These are phyloP conservation scores for Camellia lanceoleosa DNA, from an alignment of 148 eudicot species.

Conservation along the genomic window DNA sequence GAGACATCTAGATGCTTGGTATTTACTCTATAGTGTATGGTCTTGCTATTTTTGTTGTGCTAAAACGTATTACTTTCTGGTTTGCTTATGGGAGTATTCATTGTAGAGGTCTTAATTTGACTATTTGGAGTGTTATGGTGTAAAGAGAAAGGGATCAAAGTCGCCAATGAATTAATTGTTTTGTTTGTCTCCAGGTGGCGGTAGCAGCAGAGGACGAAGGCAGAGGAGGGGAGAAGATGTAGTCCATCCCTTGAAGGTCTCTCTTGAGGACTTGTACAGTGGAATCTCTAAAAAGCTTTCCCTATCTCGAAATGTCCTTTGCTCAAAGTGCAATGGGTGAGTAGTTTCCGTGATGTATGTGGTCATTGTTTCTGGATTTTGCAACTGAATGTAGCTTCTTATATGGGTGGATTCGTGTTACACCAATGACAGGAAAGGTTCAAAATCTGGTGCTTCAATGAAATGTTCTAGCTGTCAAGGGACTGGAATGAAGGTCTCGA, in stretches of 20 bases:
- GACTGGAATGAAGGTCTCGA: slow-evolving; percentile 60
- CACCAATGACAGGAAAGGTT: slow-evolving; percentile 47
- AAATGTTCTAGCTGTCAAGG: slow-evolving; percentile 69
- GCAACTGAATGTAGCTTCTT: background rate
- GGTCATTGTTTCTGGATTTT: background rate
- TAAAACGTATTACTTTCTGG: too few species aligned
- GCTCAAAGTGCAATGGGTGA: slow-evolving; percentile 63
- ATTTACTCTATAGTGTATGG: background rate
- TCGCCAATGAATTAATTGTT: background rate
- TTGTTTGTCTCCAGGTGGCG: slow-evolving; percentile 37
- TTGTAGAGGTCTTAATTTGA: background rate
- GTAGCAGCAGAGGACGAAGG: slow-evolving; percentile 62
- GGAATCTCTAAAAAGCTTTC: slow-evolving; percentile 72
- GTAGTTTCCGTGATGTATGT: slow-evolving; percentile 18
- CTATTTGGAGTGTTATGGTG: background rate
- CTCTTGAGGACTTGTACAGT: slow-evolving; percentile 63
- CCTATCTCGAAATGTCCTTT: slow-evolving; percentile 53
- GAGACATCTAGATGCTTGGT: background rate
- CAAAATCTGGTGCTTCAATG: slow-evolving; percentile 71
- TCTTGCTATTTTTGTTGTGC: too few species aligned
- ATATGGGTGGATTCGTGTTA: background rate
- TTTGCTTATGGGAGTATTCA: background rate
- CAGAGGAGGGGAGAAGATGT: slow-evolving; percentile 81
- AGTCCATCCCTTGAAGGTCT: slow-evolving; percentile 69
- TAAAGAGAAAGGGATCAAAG: background rate